Percentiles rank a stretch among this genome's conserved stretches.
Conservation (phyloP, 176 grass and related monocot genomes). For the Oryza officinalis region DNA sequence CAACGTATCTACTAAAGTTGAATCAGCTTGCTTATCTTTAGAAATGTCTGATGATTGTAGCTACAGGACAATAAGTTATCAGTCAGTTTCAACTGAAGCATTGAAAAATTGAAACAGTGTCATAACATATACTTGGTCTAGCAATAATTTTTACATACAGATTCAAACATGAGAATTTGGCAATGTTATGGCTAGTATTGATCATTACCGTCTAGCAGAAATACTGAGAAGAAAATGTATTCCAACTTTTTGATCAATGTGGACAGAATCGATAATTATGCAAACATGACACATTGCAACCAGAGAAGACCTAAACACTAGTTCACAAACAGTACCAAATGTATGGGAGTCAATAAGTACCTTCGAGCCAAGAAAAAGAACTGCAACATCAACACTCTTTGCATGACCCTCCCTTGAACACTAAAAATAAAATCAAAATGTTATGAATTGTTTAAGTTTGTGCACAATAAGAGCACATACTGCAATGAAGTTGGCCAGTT, state of each 20-base stretch:
- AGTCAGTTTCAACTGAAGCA: slow-evolving; percentile 18
- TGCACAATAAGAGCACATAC: background rate
- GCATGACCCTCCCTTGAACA: slow-evolving; percentile 56
- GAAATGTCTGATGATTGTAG: slow-evolving; percentile 85
- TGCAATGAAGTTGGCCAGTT: background rate
- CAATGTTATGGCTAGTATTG: background rate
- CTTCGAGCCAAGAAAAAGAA: slow-evolving; percentile 87
- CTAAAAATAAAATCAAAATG: slow-evolving; percentile 39
- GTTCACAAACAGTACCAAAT: slow-evolving; percentile 10
- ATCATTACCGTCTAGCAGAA: background rate
- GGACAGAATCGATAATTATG: background rate
- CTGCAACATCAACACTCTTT: slow-evolving; percentile 63
- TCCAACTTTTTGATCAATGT: background rate
- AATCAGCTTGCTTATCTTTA: slow-evolving; percentile 64
- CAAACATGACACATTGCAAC: background rate
- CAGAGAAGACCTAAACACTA: slow-evolving; percentile 1
- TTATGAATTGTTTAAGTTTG: slow-evolving; percentile 18
- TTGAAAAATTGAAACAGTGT: background rate
- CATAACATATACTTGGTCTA: background rate
- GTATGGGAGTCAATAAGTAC: slow-evolving; percentile 40
- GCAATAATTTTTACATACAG: background rate
- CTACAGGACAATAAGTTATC: slow-evolving; percentile 43
- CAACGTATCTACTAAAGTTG: slow-evolving; percentile 62
- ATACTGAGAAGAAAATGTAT: background rate
- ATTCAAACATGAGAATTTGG: slow-evolving; percentile 19